Evolutionary conservation across 2,329 filamentous ascomycete genomes (phyloP).

Genomic region (Paraphaeosphaeria sporulosa): DNA sequence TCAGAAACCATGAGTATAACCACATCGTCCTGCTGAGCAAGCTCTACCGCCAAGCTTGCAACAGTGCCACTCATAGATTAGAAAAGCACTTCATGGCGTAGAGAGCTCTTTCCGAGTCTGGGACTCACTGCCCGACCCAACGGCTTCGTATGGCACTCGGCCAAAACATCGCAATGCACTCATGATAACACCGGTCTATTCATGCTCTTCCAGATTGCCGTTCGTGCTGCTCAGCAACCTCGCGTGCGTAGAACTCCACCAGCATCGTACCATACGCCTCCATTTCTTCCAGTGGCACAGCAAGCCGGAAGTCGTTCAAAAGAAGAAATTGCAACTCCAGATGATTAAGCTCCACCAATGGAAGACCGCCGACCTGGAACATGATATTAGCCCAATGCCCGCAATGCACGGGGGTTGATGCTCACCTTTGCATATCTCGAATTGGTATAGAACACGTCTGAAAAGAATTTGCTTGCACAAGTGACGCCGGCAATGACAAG

Average conservation of each 20-base stretch:
- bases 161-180: neutral
- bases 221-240: slow-evolving; percentile 74
- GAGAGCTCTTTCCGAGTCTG: neutral
- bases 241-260: slow-evolving; percentile 95
- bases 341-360: slow-evolving; percentile 91
- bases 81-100: neutral
- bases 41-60: neutral
- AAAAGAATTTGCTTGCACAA: slow-evolving; percentile 99
- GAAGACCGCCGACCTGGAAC: slow-evolving; percentile 86
- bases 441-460: slow-evolving; percentile 98
- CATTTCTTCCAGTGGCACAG: slow-evolving; percentile 91
- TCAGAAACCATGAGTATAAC: slow-evolving; percentile 4
- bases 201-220: slow-evolving; percentile 31
- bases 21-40: slow-evolving; percentile 3
- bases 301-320: slow-evolving; percentile 93
- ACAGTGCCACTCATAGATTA: slow-evolving; percentile 2
- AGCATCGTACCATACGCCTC: slow-evolving; percentile 98
- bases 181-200: neutral
- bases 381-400: slow-evolving; percentile 22
- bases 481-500: slow-evolving; percentile 97
- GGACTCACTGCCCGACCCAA: neutral
- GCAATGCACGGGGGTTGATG: slow-evolving; percentile 16
- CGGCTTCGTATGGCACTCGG: neutral
- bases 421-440: slow-evolving; percentile 97
- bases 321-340: slow-evolving; percentile 94